These are phyloP conservation scores for Tolypocladium ovalisporum DNA, from an alignment of 2,329 filamentous ascomycete species.

Conservation along the genomic window DNA sequence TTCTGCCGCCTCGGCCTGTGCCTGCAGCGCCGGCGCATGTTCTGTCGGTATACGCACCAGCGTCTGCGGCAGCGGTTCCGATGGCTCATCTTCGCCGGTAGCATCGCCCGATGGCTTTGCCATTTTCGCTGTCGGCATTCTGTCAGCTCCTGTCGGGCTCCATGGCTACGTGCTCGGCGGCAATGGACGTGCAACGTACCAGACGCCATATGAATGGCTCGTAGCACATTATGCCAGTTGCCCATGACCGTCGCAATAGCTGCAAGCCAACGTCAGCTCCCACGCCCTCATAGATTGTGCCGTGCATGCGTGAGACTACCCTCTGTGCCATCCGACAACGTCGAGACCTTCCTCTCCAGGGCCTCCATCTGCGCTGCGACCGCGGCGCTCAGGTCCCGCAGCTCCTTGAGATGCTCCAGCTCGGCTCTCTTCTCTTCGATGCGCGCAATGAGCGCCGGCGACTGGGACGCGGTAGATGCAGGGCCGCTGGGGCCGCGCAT, in stretches of 20 bases:
- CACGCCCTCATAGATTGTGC: background rate
- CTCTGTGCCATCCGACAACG: slow-evolving; percentile 72
- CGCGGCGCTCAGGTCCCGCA: slow-evolving; percentile 68
- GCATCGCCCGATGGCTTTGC: slow-evolving; percentile 43
- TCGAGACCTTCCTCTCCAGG: slow-evolving; percentile 66
- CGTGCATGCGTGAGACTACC: slow-evolving; percentile 32
- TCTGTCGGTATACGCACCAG: slow-evolving; percentile 78
- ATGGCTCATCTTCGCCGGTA: slow-evolving; percentile 23
- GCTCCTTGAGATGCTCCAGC: slow-evolving; percentile 65
- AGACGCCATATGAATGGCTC: slow-evolving; percentile 79
- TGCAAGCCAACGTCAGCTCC: slow-evolving; percentile 25
- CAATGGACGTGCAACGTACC: slow-evolving; percentile 33
- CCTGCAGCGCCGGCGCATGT: slow-evolving; percentile 55
- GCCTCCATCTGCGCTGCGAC: slow-evolving; percentile 75
- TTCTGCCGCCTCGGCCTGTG: slow-evolving; percentile 42
- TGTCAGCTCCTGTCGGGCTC: background rate
- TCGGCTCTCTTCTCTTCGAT: slow-evolving; percentile 82
- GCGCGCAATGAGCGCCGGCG: slow-evolving; percentile 59
- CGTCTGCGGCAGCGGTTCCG: slow-evolving; percentile 60
- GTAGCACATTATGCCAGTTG: slow-evolving; percentile 81
- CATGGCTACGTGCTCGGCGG: background rate
- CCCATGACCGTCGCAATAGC: slow-evolving; percentile 75
- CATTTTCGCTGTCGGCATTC: slow-evolving; percentile 47
- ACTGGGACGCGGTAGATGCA: slow-evolving; percentile 45
- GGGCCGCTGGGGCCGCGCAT: slow-evolving; percentile 50